These are phyloP conservation scores for Suillus occidentalis DNA, from an alignment of 768 basidiomycete genomes.

Conservation along the genomic window DNA sequence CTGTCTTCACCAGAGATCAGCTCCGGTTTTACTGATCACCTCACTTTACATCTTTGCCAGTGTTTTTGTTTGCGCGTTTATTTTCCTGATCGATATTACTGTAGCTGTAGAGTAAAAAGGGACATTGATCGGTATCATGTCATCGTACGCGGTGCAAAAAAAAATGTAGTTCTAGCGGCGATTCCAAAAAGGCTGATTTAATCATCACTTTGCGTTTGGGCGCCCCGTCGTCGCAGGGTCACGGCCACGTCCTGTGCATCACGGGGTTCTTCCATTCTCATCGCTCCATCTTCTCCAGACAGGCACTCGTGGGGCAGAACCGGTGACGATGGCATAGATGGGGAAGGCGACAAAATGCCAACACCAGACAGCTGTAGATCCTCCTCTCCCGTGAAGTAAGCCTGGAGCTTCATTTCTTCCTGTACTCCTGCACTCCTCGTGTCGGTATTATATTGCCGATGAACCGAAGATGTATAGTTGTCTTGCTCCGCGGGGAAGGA, in stretches of 20 bases:
- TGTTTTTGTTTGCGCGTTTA: slow-evolving; percentile 1
- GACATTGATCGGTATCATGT: slow-evolving; percentile 15
- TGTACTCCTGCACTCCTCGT: not conserved
- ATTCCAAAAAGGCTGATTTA: slow-evolving; percentile 8
- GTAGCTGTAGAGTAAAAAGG: slow-evolving; percentile 20
- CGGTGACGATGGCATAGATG: slow-evolving; percentile 67
- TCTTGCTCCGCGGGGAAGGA: slow-evolving; percentile 16
- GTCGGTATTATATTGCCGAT: slow-evolving; percentile 6
- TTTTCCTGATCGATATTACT: slow-evolving; percentile 13
- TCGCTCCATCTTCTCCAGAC: slow-evolving; percentile 18
- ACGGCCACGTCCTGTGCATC: slow-evolving; percentile 14
- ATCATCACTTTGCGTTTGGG: slow-evolving; percentile 7
- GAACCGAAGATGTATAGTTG: not conserved
- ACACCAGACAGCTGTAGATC: slow-evolving; percentile 63
- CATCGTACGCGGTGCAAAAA: slow-evolving; percentile 12
- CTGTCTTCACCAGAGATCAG: slow-evolving; percentile 87
- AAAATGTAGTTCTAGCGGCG: slow-evolving; percentile 10
- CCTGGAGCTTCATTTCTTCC: slow-evolving; percentile 30
- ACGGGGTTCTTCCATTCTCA: slow-evolving; percentile 12
- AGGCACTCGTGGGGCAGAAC: slow-evolving; percentile 42
- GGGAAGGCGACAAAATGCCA: slow-evolving; percentile 71
- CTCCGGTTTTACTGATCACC: slow-evolving; percentile 57
- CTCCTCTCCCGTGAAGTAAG: slow-evolving; percentile 53
- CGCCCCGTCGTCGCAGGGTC: slow-evolving; percentile 23
- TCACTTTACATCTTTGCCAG: not conserved